A percentile compares a stretch with the other conserved stretches of the same genome.
Conservation (phyloP, 2,329 filamentous ascomycete genomes). For the Penicillium sp. region DNA sequence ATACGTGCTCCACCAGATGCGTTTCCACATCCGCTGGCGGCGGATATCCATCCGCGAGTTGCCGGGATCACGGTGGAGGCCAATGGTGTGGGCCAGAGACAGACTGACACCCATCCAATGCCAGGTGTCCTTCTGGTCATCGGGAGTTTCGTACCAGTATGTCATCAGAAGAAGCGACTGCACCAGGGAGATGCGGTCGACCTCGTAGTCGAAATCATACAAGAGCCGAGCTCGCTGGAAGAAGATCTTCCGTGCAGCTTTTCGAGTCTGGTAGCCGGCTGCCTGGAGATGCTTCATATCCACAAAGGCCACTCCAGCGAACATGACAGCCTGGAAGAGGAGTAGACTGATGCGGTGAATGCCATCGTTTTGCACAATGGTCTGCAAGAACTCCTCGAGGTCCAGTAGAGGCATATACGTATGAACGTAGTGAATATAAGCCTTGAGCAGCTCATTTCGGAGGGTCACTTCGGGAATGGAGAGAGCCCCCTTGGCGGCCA, state of each 20-base stretch:
- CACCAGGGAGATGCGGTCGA: conserved; percentile 83
- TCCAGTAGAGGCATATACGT: conserved; percentile 91
- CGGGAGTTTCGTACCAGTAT: conserved; percentile 96
- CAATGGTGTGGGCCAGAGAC: conserved; percentile 90
- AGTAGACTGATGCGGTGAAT: conserved; percentile 77
- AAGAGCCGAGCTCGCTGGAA: conserved; percentile 87
- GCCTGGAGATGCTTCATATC: conserved; percentile 76
- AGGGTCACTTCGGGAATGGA: conserved; percentile 71
- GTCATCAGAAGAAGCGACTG: conserved; percentile 91
- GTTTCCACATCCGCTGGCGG: conserved; percentile 85
- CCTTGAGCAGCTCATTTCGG: conserved; percentile 79
- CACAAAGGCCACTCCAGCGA: conserved; percentile 85
- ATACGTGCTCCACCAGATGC: conserved; percentile 98
- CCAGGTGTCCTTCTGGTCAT: conserved; percentile 98
- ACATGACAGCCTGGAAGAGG: conserved; percentile 94
- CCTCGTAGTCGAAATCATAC: conserved; percentile 95
- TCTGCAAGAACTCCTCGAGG: conserved; percentile 61
- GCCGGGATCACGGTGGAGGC: conserved; percentile 82
- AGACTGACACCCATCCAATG: conserved; percentile 98
- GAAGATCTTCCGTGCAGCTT: conserved; percentile 83
- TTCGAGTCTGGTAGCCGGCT: conserved; percentile 77
- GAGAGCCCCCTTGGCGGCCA: conserved; percentile 82
- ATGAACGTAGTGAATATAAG: conserved; percentile 87
- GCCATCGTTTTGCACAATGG: conserved; percentile 69
- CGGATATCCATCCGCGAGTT: conserved; percentile 74